These are phyloP conservation scores for Candida freyschussii DNA, from an alignment of 1,139 yeast species.

Conservation along the genomic window DNA sequence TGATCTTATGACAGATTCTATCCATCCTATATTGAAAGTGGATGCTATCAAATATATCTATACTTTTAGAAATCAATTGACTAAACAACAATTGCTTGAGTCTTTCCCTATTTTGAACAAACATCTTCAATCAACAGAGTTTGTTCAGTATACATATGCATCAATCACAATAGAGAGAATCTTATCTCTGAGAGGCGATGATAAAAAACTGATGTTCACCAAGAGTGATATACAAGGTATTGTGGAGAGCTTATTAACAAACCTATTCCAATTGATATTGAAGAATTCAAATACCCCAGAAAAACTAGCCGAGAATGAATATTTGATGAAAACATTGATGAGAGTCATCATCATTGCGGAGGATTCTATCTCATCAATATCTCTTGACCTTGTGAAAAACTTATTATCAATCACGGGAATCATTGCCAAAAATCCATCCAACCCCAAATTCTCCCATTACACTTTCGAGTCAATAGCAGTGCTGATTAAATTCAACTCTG, in stretches of 20 bases:
- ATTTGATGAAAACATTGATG: slow-evolving; percentile 83
- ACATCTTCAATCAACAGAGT: slow-evolving; percentile 57
- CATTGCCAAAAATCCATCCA: slow-evolving; percentile 86
- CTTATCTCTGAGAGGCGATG: slow-evolving; percentile 63
- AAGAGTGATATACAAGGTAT: slow-evolving; percentile 65
- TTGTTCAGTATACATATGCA: slow-evolving; percentile 88
- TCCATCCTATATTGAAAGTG: slow-evolving; percentile 74
- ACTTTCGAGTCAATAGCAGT: slow-evolving; percentile 85
- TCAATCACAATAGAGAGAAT: slow-evolving; percentile 91
- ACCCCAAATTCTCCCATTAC: slow-evolving; percentile 89
- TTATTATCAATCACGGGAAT: slow-evolving; percentile 62
- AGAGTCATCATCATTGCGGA: slow-evolving; percentile 75
- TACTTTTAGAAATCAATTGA: slow-evolving; percentile 87
- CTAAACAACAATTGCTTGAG: slow-evolving; percentile 74
- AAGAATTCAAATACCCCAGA: slow-evolving; percentile 67
- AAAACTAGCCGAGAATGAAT: slow-evolving; percentile 92
- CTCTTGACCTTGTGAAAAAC: slow-evolving; percentile 51
- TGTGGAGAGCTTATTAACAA: slow-evolving; percentile 51
- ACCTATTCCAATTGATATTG: slow-evolving; percentile 62
- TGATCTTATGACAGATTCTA: slow-evolving; percentile 53
- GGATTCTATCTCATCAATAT: slow-evolving; percentile 45
- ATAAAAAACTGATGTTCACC: slow-evolving; percentile 52
- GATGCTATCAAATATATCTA: slow-evolving; percentile 91
- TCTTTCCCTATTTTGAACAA: slow-evolving; percentile 77
- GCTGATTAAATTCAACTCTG: slow-evolving; percentile 49